Conservation (phyloP, 2,329 filamentous ascomycete species). For the Raffaelea arxii region DNA sequence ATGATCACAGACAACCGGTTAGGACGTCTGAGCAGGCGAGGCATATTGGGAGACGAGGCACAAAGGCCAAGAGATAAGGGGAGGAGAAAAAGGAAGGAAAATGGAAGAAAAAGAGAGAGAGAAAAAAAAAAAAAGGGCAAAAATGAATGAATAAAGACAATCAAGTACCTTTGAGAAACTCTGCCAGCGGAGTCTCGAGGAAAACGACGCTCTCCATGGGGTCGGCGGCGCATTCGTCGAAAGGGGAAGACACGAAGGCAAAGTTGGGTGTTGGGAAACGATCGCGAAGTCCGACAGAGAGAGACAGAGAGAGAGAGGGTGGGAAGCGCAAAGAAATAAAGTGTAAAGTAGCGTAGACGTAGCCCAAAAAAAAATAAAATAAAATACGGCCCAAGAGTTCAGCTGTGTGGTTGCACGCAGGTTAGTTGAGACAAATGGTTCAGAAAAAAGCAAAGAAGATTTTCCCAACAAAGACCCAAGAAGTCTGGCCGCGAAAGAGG, state of each 20-base stretch:
- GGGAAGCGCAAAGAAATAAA: neutral
- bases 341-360: no score
- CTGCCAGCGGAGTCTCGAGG: slow-evolving; percentile 78
- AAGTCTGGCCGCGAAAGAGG: no score
- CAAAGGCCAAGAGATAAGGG: slow-evolving; percentile 1
- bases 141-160: slow-evolving; percentile 6
- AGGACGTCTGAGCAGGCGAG: slow-evolving; percentile 5
- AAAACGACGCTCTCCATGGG: slow-evolving; percentile 80
- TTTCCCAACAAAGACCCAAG: no score
- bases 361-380: no score
- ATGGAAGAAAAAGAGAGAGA: neutral
- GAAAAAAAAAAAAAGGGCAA: neutral
- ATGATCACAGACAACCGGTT: slow-evolving; percentile 9
- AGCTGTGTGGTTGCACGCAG: no score
- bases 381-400: no score
- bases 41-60: slow-evolving; percentile 3
- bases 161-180: slow-evolving; percentile 73
- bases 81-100: neutral
- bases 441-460: no score
- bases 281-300: neutral
- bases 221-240: neutral
- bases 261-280: neutral
- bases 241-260: neutral
- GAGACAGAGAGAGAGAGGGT: neutral
- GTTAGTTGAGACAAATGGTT: no score